These are phyloP conservation scores for Trichoderma sp. DNA, from an alignment of 2,329 filamentous ascomycete species.

Conservation along the genomic window DNA sequence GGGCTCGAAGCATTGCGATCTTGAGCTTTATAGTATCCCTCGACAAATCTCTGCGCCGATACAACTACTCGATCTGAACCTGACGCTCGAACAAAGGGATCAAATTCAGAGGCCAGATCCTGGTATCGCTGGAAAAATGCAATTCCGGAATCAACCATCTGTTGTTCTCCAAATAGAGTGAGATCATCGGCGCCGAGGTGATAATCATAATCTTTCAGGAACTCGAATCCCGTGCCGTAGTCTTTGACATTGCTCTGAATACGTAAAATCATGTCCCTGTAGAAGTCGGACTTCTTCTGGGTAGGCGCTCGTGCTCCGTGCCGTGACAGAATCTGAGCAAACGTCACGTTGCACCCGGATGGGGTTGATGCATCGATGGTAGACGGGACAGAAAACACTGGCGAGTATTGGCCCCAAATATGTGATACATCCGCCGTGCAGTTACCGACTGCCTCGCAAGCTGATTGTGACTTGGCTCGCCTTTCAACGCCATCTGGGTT, in stretches of 20 bases:
- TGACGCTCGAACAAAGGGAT: slow-evolving; percentile 71
- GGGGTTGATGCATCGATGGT: slow-evolving; percentile 61
- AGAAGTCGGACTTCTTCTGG: slow-evolving; percentile 59
- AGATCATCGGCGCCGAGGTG: slow-evolving; percentile 66
- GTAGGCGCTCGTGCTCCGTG: slow-evolving; percentile 86
- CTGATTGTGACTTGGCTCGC: background rate
- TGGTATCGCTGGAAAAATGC: slow-evolving; percentile 75
- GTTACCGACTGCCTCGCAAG: slow-evolving; percentile 29
- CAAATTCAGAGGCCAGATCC: slow-evolving; percentile 52
- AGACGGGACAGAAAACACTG: slow-evolving; percentile 74
- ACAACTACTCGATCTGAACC: slow-evolving; percentile 68
- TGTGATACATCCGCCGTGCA: slow-evolving; percentile 62
- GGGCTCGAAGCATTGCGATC: slow-evolving; percentile 40
- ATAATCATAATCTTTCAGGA: slow-evolving; percentile 71
- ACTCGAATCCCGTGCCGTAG: slow-evolving; percentile 64
- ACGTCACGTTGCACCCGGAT: slow-evolving; percentile 67
- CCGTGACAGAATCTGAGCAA: slow-evolving; percentile 77
- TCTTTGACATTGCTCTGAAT: slow-evolving; percentile 58
- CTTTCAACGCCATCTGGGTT: background rate
- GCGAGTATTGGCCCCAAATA: slow-evolving; percentile 84
- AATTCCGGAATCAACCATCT: slow-evolving; percentile 71
- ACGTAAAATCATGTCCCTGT: slow-evolving; percentile 60
- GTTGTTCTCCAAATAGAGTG: slow-evolving; percentile 61
- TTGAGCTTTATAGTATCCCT: slow-evolving; percentile 62
- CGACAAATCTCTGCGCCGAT: slow-evolving; percentile 72